Conservation (phyloP, 1,139 yeast species). For the Sugiyamaella xylanicola region DNA sequence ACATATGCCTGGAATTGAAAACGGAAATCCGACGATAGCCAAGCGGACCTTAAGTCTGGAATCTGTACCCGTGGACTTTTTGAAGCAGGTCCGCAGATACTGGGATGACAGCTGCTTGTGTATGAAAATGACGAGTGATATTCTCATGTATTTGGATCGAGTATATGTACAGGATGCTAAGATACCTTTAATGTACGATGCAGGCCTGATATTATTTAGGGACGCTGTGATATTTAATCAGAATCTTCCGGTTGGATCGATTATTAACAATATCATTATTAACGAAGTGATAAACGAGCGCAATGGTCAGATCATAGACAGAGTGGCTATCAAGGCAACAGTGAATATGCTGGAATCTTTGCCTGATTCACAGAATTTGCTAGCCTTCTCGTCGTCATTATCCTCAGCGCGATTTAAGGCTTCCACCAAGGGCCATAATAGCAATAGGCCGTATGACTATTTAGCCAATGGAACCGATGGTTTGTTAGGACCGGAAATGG, state of each 20-base stretch:
- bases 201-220: conserved; percentile 66
- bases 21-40: background rate
- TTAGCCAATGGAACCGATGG: background rate
- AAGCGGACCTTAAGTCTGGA: background rate
- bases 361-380: conserved; percentile 39
- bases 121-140: conserved; percentile 82
- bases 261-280: conserved; percentile 54
- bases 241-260: conserved; percentile 54
- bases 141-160: conserved; percentile 80
- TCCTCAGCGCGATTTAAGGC: too few species aligned
- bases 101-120: conserved; percentile 80
- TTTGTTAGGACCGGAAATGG: conserved; percentile 25
- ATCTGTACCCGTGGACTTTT: conserved; percentile 39
- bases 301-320: conserved; percentile 61
- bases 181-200: conserved; percentile 68
- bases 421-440: too few species aligned
- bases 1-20: background rate
- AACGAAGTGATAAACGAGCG: conserved; percentile 63
- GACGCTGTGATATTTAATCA: conserved; percentile 48
- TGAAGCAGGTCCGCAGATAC: conserved; percentile 52
- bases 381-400: background rate
- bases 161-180: conserved; percentile 79
- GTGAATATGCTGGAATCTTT: conserved; percentile 72
- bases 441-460: conserved; percentile 1
- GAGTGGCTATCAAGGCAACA: conserved; percentile 59